Evolutionary conservation across 257 asterid species (phyloP).

Genomic region (Ballota nigra): DNA sequence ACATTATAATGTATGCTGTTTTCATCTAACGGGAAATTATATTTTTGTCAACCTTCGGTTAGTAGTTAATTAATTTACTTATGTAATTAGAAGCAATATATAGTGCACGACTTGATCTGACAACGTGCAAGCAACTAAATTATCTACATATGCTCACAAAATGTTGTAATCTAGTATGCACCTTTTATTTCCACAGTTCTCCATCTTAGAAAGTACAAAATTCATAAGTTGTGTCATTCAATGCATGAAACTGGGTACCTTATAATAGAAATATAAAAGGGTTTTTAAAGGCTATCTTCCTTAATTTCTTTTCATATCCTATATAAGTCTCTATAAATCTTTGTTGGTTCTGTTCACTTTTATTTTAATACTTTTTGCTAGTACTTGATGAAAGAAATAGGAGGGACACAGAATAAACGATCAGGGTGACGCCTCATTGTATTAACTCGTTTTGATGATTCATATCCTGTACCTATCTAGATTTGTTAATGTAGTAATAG

Average conservation of each 20-base stretch:
- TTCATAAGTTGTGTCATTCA: background rate
- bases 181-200: background rate
- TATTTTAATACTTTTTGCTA: background rate
- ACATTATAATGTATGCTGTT: background rate
- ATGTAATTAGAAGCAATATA: slow-evolving; percentile 4
- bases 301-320: background rate
- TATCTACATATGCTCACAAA: background rate
- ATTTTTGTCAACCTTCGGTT: slow-evolving; percentile 9
- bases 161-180: slow-evolving; percentile 15
- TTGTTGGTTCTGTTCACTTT: background rate
- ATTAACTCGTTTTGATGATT: background rate
- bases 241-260: background rate
- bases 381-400: background rate
- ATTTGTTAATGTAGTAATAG: background rate
- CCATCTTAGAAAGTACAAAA: background rate
- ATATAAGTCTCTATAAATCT: background rate
- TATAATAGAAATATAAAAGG: background rate
- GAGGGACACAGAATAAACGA: background rate
- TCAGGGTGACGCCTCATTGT: background rate
- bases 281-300: background rate
- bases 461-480: background rate
- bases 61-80: slow-evolving; percentile 8
- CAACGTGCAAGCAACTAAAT: slow-evolving; percentile 3
- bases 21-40: slow-evolving; percentile 17
- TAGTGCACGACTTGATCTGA: background rate